These are phyloP conservation scores for Blastobotrys indianensis DNA, from an alignment of 1,139 yeast species.

Conservation along the genomic window DNA sequence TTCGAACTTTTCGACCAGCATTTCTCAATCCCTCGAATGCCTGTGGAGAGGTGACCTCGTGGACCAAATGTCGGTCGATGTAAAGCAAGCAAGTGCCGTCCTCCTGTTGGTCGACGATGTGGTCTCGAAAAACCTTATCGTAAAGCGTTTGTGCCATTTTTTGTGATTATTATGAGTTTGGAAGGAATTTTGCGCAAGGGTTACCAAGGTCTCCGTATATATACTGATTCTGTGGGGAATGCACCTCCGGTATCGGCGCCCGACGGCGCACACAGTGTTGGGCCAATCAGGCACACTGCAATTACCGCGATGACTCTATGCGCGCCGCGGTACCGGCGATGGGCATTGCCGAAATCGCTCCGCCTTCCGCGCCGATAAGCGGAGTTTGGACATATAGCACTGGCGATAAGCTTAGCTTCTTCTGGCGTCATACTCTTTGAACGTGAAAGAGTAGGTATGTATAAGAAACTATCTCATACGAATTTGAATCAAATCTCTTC, in stretches of 20 bases:
- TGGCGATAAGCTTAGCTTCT: too few relatives aligned
- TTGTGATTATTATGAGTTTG: neutral
- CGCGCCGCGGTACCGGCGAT: too few relatives aligned
- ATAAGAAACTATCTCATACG: too few relatives aligned
- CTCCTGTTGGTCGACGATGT: constrained; percentile 82
- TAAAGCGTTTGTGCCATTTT: constrained; percentile 53
- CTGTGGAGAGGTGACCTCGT: constrained; percentile 97
- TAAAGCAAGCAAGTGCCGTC: constrained; percentile 80
- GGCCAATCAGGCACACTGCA: constrained; percentile 1
- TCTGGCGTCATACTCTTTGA: too few relatives aligned
- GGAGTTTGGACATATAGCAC: too few relatives aligned
- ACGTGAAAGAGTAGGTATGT: too few relatives aligned
- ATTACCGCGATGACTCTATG: too few relatives aligned
- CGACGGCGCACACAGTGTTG: neutral
- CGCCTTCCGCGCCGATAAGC: too few relatives aligned
- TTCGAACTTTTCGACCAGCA: constrained; percentile 83
- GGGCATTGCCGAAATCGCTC: too few relatives aligned
- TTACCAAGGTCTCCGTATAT: neutral
- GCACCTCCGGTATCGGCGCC: constrained; percentile 8
- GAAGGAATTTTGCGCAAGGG: neutral
- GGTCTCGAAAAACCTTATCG: constrained; percentile 95
- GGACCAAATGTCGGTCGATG: constrained; percentile 94
- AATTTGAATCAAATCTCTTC: too few relatives aligned
- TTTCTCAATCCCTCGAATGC: constrained; percentile 91
- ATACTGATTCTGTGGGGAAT: neutral